Base-by-base conservation (phyloP, 208 protist genomes). In the Wallacemonas sp. region DNA sequence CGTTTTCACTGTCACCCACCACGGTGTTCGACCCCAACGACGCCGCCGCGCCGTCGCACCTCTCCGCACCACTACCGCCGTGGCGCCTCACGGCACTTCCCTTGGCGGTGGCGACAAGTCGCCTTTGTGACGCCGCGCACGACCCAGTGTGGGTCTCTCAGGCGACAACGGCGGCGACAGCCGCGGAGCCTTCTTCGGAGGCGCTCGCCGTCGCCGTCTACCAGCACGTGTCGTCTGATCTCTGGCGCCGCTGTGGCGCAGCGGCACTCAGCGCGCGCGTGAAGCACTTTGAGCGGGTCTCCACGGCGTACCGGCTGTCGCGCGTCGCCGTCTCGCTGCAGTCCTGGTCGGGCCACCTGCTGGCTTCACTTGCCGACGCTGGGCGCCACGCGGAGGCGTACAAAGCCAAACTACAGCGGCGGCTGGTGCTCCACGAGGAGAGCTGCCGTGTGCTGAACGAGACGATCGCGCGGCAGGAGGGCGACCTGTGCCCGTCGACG, bases 311-410 rank as follows among this genome's bases (percentile, higher is more conserved):
- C 34, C 58, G 76, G 22, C 34, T 81, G 9, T 73, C 74, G 0
- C 54, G 75, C 21, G 39, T 62, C 9, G 78, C 78, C 13, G 38
- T 88, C 24, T 79, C 72, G 26, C 45, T 94, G 27, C 77, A 81
- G 62, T 48, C 78, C 55, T 94, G 85, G 83, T 71, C 76, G 13
- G 69, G 58, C 29, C 85, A 94, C 66, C 53, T 94, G 2, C 13
- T 32, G 13, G 52, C 65, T 29, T 21, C 76, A 45, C 55, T 94
- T 36, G 78, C 67, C 19, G 21, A 59, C 29, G 68, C 55, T 5
- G 57, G 34, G 13, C 54, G 38, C 36, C 26, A 46, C 24, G 29
- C 72, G 19, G 26, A 41, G 46, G 1, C 24, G 30, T 61, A 60
- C 19, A 58, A 67, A 34, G 41, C 41, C 21, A 45, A 63, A 21